A percentile compares a stretch with the other conserved stretches of the same genome.
These are phyloP conservation scores for Paramyrothecium sp. DNA, from an alignment of 2,329 filamentous ascomycete genomes.

Conservation along the genomic window DNA sequence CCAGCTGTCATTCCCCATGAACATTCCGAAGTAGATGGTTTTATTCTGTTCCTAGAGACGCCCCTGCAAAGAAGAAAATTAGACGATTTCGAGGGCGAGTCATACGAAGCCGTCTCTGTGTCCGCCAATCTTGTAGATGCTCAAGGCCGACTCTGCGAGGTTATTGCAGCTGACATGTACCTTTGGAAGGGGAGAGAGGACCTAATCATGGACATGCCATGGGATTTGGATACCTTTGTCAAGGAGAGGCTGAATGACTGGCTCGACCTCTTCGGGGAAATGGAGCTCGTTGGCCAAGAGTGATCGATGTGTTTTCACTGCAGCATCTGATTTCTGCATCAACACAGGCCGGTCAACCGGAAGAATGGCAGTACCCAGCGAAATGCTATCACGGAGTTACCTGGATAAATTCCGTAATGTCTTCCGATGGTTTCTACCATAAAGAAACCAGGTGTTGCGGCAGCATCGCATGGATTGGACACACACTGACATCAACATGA, in stretches of 20 bases:
- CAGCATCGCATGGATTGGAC: too few relatives aligned
- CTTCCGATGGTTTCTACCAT: too few relatives aligned
- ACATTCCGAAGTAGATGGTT: constrained; percentile 18
- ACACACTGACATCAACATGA: too few relatives aligned
- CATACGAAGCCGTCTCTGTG: constrained; percentile 13
- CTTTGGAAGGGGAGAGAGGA: constrained; percentile 21
- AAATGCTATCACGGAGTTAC: too few relatives aligned
- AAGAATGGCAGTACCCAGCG: too few relatives aligned
- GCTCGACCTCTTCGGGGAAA: constrained; percentile 19
- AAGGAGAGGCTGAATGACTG: constrained; percentile 23
- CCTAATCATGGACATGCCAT: constrained; percentile 13
- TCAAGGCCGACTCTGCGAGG: not conserved
- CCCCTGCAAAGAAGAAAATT: constrained; percentile 25
- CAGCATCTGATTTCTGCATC: too few relatives aligned
- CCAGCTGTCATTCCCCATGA: constrained; percentile 16
- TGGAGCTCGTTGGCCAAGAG: constrained; percentile 13
- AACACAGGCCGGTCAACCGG: too few relatives aligned
- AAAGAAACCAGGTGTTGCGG: too few relatives aligned
- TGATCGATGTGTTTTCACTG: not conserved
- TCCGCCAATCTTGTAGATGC: constrained; percentile 7
- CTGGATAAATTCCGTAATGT: too few relatives aligned
- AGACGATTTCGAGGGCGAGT: constrained; percentile 30
- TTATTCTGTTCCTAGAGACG: constrained; percentile 17
- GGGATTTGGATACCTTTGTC: constrained; percentile 22
- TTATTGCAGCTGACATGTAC: constrained; percentile 27